Percentiles rank a stretch among this genome's conserved stretches.
Evolutionary conservation across 1,284 basidiomycete species (phyloP).

Genomic region (Phenoliferia sp.): DNA sequence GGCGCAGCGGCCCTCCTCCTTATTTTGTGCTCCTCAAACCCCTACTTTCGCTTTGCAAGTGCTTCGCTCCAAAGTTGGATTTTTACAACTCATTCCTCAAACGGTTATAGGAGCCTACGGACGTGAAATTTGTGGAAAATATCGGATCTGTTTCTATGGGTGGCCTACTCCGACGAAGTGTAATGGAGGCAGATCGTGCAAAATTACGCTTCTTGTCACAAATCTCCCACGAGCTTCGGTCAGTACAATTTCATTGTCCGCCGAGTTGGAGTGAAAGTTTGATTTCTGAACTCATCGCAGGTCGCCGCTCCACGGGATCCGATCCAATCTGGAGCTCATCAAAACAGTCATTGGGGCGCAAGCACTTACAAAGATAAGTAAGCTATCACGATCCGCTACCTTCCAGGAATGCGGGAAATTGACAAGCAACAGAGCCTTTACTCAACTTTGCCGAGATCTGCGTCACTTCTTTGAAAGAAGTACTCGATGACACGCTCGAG

Average conservation of each 20-base stretch:
- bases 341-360: neutral
- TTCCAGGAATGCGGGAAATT: too few relatives aligned
- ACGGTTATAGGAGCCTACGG: neutral
- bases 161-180: neutral
- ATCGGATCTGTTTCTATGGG: neutral
- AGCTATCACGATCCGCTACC: too few relatives aligned
- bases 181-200: neutral
- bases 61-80: neutral
- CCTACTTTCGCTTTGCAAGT: neutral
- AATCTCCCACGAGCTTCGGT: neutral
- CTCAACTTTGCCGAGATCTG: neutral
- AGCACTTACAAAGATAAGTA: neutral
- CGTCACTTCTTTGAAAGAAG: neutral
- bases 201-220: neutral
- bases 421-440: neutral
- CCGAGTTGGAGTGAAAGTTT: too few relatives aligned
- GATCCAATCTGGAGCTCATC: neutral
- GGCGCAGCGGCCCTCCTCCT: neutral
- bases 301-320: neutral
- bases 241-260: too few relatives aligned
- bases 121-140: neutral
- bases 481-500: neutral
- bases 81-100: too few relatives aligned
- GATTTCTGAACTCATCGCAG: too few relatives aligned
- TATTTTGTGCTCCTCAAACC: neutral